Conservation (phyloP, 176 grass and related monocot genomes). For the Saccharum spontaneum region DNA sequence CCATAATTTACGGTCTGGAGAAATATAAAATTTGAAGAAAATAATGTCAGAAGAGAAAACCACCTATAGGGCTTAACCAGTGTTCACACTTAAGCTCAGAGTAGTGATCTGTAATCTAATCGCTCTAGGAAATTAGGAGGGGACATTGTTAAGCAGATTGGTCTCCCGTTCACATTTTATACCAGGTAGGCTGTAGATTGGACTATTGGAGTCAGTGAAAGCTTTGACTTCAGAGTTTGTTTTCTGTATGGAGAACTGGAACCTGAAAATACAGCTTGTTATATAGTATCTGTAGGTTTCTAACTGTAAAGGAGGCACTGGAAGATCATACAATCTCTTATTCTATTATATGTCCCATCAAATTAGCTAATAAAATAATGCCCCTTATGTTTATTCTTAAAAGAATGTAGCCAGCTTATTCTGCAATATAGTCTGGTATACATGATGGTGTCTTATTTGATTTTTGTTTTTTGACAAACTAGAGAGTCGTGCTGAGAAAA, state of each 20-base stretch:
- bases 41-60: not conserved
- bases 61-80: conserved; percentile 3
- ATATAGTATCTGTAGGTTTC: not conserved
- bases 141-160: not conserved
- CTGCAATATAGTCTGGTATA: not conserved
- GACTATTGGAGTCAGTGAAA: not conserved
- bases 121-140: not conserved
- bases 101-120: not conserved
- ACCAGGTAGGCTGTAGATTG: not conserved
- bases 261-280: not conserved
- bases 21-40: not conserved
- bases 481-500: conserved; percentile 16
- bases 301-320: not conserved
- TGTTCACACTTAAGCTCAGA: not conserved
- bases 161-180: conserved; percentile 8
- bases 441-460: not conserved
- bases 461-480: not conserved
- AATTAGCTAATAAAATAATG: not conserved
- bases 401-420: conserved; percentile 11
- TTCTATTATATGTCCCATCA: not conserved
- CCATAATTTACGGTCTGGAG: not conserved
- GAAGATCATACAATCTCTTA: not conserved
- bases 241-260: conserved; percentile 16
- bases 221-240: conserved; percentile 14
- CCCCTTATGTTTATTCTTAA: not conserved